phyloP scores from a whole-genome alignment of 495 filamentous ascomycete species.

The Xylaria acuta region DNA sequence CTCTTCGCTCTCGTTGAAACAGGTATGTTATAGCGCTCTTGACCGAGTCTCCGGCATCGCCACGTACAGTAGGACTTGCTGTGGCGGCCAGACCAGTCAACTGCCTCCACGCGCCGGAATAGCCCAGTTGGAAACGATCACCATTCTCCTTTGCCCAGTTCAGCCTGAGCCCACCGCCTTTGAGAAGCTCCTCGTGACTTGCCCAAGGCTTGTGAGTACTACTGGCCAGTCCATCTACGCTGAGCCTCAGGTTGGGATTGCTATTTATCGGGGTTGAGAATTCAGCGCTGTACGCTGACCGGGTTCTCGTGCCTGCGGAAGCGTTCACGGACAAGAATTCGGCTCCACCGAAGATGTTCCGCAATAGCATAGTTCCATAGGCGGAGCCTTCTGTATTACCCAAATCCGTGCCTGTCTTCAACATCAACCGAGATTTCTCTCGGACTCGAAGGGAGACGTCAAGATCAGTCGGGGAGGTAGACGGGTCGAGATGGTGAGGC shows the following conservation, averaged over 20 bases:
- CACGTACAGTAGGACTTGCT: slow-evolving; percentile 80
- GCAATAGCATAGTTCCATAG: slow-evolving; percentile 79
- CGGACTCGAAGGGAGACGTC: slow-evolving; percentile 75
- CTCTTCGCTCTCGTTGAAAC: slow-evolving; percentile 77
- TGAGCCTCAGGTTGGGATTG: slow-evolving; percentile 78
- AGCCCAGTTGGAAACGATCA: slow-evolving; percentile 75
- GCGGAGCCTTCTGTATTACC: slow-evolving; percentile 92
- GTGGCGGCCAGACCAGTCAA: slow-evolving; percentile 74
- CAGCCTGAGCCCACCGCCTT: slow-evolving; percentile 76
- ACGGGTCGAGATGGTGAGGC: slow-evolving; percentile 62
- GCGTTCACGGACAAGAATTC: slow-evolving; percentile 84
- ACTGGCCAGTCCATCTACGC: slow-evolving; percentile 78
- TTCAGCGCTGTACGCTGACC: slow-evolving; percentile 83
- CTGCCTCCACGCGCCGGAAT: slow-evolving; percentile 85
- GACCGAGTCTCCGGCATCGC: slow-evolving; percentile 87
- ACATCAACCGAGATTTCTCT: slow-evolving; percentile 77
- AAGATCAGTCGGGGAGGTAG: slow-evolving; percentile 71
- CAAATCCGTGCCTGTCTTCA: slow-evolving; percentile 92
- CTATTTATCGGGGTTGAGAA: slow-evolving; percentile 80
- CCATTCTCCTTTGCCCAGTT: slow-evolving; percentile 68
- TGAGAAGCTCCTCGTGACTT: slow-evolving; percentile 89
- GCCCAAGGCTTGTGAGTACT: slow-evolving; percentile 88
- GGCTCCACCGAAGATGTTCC: slow-evolving; percentile 94
- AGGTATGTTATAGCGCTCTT: slow-evolving; percentile 86
- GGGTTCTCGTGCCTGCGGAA: slow-evolving; percentile 83